Base-by-base conservation (phyloP, 352 stramenopile species). In the Phytopythium litorale region DNA sequence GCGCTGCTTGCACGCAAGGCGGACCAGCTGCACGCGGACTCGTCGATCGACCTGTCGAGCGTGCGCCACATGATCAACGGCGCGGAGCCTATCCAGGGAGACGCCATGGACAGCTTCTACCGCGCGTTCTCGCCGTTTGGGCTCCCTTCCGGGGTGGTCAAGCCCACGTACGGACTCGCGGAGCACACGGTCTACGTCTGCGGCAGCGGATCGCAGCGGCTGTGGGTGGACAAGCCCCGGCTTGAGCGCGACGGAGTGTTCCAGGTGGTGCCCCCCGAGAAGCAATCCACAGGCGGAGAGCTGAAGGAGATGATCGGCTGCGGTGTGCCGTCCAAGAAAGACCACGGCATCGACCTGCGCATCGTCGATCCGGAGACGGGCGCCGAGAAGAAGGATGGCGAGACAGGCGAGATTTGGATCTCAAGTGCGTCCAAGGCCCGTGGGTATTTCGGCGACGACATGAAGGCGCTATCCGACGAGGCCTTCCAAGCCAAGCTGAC, bases 141-240 rank as follows among this genome's bases (percentile, higher is more conserved):
- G 15, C 74, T 99, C 2, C 51, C 60, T 1, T 50, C 74, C 1
- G 82, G 80, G 37, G 94, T 98, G 7, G 92, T 99, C 60, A 97
- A 94, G 63, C 97, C 97, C 4, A 99, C 95, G 18, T 99, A 99
- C 73, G 98, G 98, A n/a, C 78, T 99, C n/a, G 98, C 98, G 12
- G 98, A 99, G 77, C 94, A 99, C 72, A 99, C 97, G 1, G 98
- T 99, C 37, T 99, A 98, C 73, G 97, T 99, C 56, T 99, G 92
- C 57, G 96, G 96, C 19, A 89, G 91, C 45, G 97, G 97, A 2
- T 76, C 88, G 43, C 83, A 97, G 68, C 79, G 81, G 15, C 58
- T 99, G 19, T 87, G 63, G 42, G 91, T 99, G 12, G 82, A 97
- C 53, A 98, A 98, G 64, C 70, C 79, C 19, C 79, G 74, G 23